A percentile compares a stretch with the other conserved stretches of the same genome.
Evolutionary conservation across 2,329 filamentous ascomycete genomes (phyloP).

Genomic region (Pseudogymnoascus verrucosus): DNA sequence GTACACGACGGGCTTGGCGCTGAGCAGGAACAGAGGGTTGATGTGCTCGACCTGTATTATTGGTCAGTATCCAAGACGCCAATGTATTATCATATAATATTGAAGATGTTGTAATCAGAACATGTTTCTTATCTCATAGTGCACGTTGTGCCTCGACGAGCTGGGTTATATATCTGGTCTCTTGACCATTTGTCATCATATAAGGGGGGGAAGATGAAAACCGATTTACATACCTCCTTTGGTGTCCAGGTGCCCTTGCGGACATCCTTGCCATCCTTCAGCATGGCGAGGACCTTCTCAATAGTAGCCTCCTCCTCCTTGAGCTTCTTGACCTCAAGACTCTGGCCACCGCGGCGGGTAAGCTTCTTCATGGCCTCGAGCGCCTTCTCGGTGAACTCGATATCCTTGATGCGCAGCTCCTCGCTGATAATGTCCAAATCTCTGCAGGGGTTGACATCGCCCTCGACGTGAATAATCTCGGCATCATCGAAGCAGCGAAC

Average conservation of each 20-base stretch:
- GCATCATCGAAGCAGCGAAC: constrained; percentile 97
- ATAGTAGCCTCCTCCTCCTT: constrained; percentile 90
- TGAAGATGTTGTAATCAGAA: constrained; percentile 24
- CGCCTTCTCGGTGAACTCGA: constrained; percentile 95
- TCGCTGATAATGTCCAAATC: constrained; percentile 96
- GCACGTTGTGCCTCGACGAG: constrained; percentile 93
- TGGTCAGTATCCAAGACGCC: constrained; percentile 17
- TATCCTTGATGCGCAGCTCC: constrained; percentile 94
- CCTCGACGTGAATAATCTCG: constrained; percentile 99
- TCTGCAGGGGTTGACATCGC: constrained; percentile 89
- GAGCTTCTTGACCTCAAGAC: constrained; percentile 94
- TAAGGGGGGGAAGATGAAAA: constrained; percentile 26
- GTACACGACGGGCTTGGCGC: constrained; percentile 94
- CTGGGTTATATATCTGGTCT: too few species aligned
- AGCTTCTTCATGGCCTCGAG: constrained; percentile 89
- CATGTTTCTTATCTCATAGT: constrained; percentile 68
- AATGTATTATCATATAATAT: constrained; percentile 18
- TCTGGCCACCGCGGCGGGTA: constrained; percentile 88
- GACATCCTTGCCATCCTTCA: constrained; percentile 87
- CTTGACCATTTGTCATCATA: constrained; percentile 98
- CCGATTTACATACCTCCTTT: constrained; percentile 73
- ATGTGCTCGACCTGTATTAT: constrained; percentile 78
- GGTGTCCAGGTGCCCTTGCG: constrained; percentile 81
- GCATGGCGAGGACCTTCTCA: constrained; percentile 75
- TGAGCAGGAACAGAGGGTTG: constrained; percentile 90